Percentiles rank a stretch among this genome's conserved stretches.
These are phyloP conservation scores for Pogostemon cablin DNA, from an alignment of 257 asterid genomes.

Conservation along the genomic window DNA sequence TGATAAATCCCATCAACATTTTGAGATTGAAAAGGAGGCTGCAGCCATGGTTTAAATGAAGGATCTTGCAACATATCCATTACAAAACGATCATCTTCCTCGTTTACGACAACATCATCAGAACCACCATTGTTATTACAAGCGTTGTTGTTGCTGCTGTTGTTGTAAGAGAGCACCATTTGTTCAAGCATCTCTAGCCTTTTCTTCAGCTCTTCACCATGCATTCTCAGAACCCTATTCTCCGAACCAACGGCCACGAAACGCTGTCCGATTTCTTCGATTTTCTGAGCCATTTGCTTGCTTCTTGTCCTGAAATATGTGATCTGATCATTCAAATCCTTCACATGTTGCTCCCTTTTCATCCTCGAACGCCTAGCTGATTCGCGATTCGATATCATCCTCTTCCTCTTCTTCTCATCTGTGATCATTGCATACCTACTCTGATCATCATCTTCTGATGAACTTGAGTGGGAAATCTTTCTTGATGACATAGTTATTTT, in stretches of 20 bases:
- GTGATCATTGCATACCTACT: slow-evolving; percentile 34
- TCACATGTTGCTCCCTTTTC: slow-evolving; percentile 61
- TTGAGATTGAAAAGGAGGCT: slow-evolving; percentile 37
- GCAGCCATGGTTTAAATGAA: slow-evolving; percentile 42
- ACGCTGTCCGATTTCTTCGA: slow-evolving; percentile 30
- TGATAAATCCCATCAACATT: slow-evolving; percentile 51
- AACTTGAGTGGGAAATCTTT: slow-evolving; percentile 39
- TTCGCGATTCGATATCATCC: slow-evolving; percentile 71
- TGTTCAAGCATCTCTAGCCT: slow-evolving; percentile 45
- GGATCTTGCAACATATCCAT: slow-evolving; percentile 40
- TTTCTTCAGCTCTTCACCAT: slow-evolving; percentile 47
- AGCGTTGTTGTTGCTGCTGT: neutral
- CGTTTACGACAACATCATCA: slow-evolving; percentile 10
- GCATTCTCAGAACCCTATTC: slow-evolving; percentile 43
- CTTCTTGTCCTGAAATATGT: slow-evolving; percentile 33
- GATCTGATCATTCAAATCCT: slow-evolving; percentile 58
- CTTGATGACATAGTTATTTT: slow-evolving; percentile 42
- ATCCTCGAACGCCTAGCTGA: slow-evolving; percentile 71
- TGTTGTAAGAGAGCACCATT: slow-evolving; percentile 31
- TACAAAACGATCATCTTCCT: slow-evolving; percentile 30
- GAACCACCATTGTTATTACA: neutral
- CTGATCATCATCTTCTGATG: slow-evolving; percentile 38
- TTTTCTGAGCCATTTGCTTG: slow-evolving; percentile 30
- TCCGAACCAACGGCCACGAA: slow-evolving; percentile 48
- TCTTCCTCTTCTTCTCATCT: slow-evolving; percentile 60